These are phyloP conservation scores for Prunus mongolica DNA, from an alignment of 306 rosid species.

Conservation along the genomic window DNA sequence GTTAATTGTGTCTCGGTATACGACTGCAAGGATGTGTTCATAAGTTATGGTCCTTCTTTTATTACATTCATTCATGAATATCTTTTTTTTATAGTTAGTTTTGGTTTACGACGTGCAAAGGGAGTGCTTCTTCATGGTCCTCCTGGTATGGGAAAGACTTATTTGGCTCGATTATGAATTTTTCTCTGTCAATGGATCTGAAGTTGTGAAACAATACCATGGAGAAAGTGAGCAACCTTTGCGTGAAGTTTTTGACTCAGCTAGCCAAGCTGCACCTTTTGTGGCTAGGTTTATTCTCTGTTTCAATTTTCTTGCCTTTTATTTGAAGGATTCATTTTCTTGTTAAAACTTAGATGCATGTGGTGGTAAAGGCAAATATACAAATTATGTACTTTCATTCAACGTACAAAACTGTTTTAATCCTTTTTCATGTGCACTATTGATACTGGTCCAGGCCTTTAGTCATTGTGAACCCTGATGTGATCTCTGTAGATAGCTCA, in stretches of 20 bases:
- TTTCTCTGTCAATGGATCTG: conserved; percentile 77
- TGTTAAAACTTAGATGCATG: conserved; percentile 7
- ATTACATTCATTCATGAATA: not conserved
- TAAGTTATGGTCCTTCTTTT: not conserved
- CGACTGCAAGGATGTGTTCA: conserved; percentile 43
- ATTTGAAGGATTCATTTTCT: conserved; percentile 16
- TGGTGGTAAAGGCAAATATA: not conserved
- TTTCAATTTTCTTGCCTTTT: not conserved
- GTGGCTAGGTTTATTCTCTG: conserved; percentile 62
- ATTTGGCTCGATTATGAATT: conserved; percentile 63
- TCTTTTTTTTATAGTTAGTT: conserved; percentile 32
- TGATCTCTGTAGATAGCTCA: not conserved
- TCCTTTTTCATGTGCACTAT: not conserved
- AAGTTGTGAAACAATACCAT: conserved; percentile 61
- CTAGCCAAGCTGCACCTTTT: conserved; percentile 73
- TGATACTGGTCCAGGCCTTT: not conserved
- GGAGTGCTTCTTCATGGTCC: conserved; percentile 95
- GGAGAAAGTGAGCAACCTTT: conserved; percentile 88
- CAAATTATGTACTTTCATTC: not conserved
- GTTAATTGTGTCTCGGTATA: conserved; percentile 26
- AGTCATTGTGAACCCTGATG: not conserved
- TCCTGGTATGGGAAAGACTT: conserved; percentile 93
- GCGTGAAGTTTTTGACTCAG: conserved; percentile 58
- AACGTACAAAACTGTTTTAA: not conserved
- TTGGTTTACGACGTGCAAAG: conserved; percentile 72